Base-by-base conservation (phyloP, 2,329 filamentous ascomycete species). In the Penicillium sp. region DNA sequence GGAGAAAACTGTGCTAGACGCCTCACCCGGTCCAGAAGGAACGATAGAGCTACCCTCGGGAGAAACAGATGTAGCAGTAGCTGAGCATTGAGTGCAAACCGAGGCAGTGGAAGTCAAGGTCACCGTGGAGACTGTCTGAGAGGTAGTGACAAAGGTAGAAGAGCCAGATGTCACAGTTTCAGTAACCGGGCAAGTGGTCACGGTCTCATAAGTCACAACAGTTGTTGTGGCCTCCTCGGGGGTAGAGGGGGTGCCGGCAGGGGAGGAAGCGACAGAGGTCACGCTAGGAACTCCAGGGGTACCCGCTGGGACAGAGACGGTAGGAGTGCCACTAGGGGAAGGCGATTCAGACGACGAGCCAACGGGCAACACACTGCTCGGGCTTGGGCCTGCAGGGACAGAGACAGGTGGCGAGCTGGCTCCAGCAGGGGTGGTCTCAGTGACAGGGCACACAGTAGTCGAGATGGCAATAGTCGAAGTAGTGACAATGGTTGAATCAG, bases 41-140 rank as follows among this genome's bases (percentile, higher is more conserved):
- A 24, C 7, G 24, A 21, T 8, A 11, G 48, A 36, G 13, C 34
- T 29, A 21, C 29, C 47, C 11, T 36, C 32, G 9, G 43, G 43
- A 36, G 50, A 38, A 36, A 49, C 60, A 6, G 67, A 55, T 1
- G 57, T 55, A 7, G 50, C 43, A 8, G 58, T 61, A 10, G 48
- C 55, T 40, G 63, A 43, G 49, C 56, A 57, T n/a, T 50, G 31
- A 10, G 58, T 55, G 64, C 67, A 65, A 51, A 69, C 45, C 13
- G 67, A 67, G 9, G 63, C 57, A 14, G 66, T 64, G 8, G 64
- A 62, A 9, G 66, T 70, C 45, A 68, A 39, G 14, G 63, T 67
- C n/a, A 67, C 65, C 21, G 75, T 83, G 74, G 82, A 85, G 67
- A 85, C 66, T 36, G 83, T 86, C 62, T 81, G 83, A 21, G 81